phyloP scores from a whole-genome alignment of 257 asterid species.

The Lantana camara region DNA sequence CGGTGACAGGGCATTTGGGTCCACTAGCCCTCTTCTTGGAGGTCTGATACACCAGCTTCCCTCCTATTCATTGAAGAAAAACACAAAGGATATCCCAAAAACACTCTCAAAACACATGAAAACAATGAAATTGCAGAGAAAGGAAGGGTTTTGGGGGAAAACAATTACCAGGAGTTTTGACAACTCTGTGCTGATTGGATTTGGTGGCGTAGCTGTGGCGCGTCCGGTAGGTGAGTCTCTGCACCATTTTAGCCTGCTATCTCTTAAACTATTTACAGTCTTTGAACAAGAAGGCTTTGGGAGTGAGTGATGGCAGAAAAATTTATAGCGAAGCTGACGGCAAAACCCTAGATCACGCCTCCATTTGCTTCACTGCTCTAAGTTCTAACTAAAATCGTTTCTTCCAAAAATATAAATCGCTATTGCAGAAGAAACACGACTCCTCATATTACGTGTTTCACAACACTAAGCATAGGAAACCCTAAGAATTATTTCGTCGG shows the following conservation, averaged over 20 bases:
- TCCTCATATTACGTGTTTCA: too few species aligned
- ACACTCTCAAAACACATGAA: not conserved
- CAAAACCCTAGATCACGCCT: conserved; percentile 30
- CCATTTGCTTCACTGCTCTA: not conserved
- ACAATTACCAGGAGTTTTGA: conserved; percentile 70
- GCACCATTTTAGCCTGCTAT: conserved; percentile 52
- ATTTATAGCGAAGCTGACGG: conserved; percentile 1
- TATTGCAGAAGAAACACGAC: too few species aligned
- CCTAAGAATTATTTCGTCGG: too few species aligned
- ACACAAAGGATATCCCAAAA: not conserved
- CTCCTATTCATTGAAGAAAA: conserved; percentile 44
- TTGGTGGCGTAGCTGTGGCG: conserved; percentile 90
- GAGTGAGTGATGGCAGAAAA: not conserved
- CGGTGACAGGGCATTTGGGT: conserved; percentile 86
- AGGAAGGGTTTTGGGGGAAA: not conserved
- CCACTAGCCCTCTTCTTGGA: conserved; percentile 87
- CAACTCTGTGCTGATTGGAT: conserved; percentile 79
- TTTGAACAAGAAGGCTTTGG: conserved; percentile 14
- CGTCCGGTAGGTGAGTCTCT: conserved; percentile 70
- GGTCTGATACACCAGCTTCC: conserved; percentile 69
- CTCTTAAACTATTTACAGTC: conserved; percentile 1
- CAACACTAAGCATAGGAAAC: too few species aligned
- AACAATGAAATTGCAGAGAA: not conserved
- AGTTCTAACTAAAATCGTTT: conserved; percentile 3
- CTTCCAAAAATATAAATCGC: too few species aligned